These are phyloP conservation scores for Salix brachista DNA, from an alignment of 345 rosid species.

Conservation along the genomic window DNA sequence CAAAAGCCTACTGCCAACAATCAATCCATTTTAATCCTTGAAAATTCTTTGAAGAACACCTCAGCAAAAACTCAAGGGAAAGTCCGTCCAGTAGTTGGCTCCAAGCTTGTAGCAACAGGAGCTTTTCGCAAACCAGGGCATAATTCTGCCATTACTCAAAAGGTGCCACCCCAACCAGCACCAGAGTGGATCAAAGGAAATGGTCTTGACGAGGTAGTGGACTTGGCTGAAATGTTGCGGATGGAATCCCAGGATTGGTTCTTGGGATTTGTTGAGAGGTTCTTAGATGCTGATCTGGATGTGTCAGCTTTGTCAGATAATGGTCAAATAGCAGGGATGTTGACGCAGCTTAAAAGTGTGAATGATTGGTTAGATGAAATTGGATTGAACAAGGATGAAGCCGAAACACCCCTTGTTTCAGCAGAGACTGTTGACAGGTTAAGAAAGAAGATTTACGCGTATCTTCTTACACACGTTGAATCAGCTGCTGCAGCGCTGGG, in stretches of 20 bases:
- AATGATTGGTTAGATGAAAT: slow-evolving; percentile 90
- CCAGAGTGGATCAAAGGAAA: slow-evolving; percentile 73
- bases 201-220: slow-evolving; percentile 64
- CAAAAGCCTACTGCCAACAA: slow-evolving; percentile 32
- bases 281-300: slow-evolving; percentile 75
- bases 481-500: slow-evolving; percentile 94
- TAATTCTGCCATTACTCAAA: slow-evolving; percentile 36
- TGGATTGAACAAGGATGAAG: slow-evolving; percentile 52
- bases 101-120: slow-evolving; percentile 74
- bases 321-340: slow-evolving; percentile 84
- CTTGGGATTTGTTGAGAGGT: slow-evolving; percentile 77
- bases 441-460: slow-evolving; percentile 83
- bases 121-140: slow-evolving; percentile 57
- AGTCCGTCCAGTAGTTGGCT: slow-evolving; percentile 44
- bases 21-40: slow-evolving; percentile 56
- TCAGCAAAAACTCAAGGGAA: slow-evolving; percentile 46
- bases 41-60: slow-evolving; percentile 43
- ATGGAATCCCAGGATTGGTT: slow-evolving; percentile 91
- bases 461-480: slow-evolving; percentile 86
- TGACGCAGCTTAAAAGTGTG: slow-evolving; percentile 88
- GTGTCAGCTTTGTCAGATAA: slow-evolving; percentile 60
- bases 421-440: slow-evolving; percentile 63
- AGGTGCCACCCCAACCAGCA: slow-evolving; percentile 44
- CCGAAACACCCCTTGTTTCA: slow-evolving; percentile 44
- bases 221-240: slow-evolving; percentile 67